Base-by-base conservation (phyloP, 495 filamentous ascomycete species). In the Xylaria telfairii region DNA sequence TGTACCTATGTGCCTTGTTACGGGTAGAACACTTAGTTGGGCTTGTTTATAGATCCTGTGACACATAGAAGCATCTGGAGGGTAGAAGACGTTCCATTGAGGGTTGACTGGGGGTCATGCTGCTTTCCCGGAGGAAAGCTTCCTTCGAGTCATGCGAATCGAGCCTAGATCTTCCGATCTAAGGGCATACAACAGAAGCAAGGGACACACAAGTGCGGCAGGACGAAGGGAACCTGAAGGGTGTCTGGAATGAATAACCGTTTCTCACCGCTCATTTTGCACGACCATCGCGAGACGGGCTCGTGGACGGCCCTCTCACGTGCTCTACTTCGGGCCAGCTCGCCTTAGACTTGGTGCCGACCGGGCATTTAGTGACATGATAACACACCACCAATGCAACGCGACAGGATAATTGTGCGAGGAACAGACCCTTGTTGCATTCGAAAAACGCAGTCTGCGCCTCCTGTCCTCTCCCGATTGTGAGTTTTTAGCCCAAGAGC, bases 241-340 rank as follows among this genome's bases (percentile, higher is more conserved):
- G 3, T 15, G 54, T 57, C 54, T 34, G 8, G 54, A 57, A n/a
- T 37, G 30, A 57, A n/a, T 37, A 17, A 21, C 56, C 17, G 51
- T 17, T 42, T 63, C 67, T 54, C 67, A 69, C 67, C 67, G 67
- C 67, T 69, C 34, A 44, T 69, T 54, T 47, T 69, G 67, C 67
- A 54, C 57, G 44, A 69, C 67, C 56, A 51, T 37, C 41, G 42
- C 65, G 24, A 37, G 34, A 34, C 32, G 6, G 32, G 34, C 32
- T 60, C 53, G 53, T 46, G 39, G 37, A 24, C 49, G 12, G 30
- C 30, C 34, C 47, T 41, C 21, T 37, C 46, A 13, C 65, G 32
- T 37, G 54, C 44, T n/a, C 46, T 37, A 5, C 21, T 46, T 21
- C 57, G 24, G 17, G 53, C 34, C 37, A 57, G 26, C 39, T 26